These are phyloP conservation scores for Penicillium arizonense DNA, from an alignment of 495 filamentous ascomycete genomes.

Conservation along the genomic window DNA sequence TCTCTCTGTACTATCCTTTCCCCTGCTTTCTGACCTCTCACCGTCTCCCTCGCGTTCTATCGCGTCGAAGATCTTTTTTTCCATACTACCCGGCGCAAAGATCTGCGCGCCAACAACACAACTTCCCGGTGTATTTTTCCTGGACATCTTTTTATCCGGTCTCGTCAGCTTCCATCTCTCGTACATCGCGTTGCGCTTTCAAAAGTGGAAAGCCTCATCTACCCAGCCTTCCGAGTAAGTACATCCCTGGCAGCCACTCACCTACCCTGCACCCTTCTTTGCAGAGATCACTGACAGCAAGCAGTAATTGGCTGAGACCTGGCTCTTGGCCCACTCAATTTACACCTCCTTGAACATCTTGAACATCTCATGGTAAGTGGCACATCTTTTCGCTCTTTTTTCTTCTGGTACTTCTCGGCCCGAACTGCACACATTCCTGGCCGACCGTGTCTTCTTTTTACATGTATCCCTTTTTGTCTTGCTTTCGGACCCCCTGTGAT, in stretches of 20 bases:
- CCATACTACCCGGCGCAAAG: conserved; percentile 9
- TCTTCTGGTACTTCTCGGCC: conserved; percentile 20
- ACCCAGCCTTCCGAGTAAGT: conserved; percentile 24
- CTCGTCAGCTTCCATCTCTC: not conserved
- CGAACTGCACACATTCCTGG: conserved; percentile 29
- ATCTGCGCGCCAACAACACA: conserved; percentile 11
- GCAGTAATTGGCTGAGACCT: conserved; percentile 1
- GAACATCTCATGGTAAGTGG: conserved; percentile 12
- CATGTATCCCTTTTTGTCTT: not conserved
- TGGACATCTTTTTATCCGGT: not conserved
- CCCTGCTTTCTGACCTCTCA: not conserved
- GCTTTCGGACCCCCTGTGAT: not conserved
- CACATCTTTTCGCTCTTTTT: conserved; percentile 8
- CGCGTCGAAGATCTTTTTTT: conserved; percentile 12
- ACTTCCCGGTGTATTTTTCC: conserved; percentile 2
- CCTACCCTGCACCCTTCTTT: conserved; percentile 15
- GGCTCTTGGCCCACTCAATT: not conserved
- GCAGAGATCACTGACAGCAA: conserved; percentile 6
- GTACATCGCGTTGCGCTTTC: conserved; percentile 10
- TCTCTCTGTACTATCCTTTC: conserved; percentile 1
- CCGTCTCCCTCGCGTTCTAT: conserved; percentile 3
- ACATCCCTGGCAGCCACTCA: conserved; percentile 41
- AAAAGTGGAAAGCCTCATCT: conserved; percentile 6
- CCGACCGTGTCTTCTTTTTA: conserved; percentile 26
- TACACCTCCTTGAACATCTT: not conserved